Conservation (phyloP, 768 basidiomycete genomes). For the Fistulinella prunicolor region DNA sequence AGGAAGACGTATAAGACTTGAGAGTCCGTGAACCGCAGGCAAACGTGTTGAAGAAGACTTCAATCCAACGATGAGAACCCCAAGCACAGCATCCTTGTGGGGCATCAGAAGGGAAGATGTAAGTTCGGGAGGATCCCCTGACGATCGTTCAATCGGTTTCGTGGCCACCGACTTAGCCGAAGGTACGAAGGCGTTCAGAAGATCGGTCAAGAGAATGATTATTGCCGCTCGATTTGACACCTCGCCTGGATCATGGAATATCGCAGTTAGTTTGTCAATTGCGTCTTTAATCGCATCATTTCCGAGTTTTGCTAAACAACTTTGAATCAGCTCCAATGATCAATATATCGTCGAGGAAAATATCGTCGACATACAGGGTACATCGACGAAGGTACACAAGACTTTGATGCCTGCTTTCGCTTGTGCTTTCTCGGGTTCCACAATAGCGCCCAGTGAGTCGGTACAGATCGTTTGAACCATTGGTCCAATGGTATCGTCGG, state of each 20-base stretch:
- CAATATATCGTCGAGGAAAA: background rate
- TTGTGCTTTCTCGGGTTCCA: constrained; percentile 92
- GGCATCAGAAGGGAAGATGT: constrained; percentile 44
- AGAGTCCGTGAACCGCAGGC: constrained; percentile 64
- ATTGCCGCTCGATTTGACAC: constrained; percentile 62
- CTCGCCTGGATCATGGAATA: constrained; percentile 75
- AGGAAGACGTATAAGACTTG: constrained; percentile 61
- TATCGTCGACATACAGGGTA: constrained; percentile 60
- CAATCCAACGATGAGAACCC: constrained; percentile 57
- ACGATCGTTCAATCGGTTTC: constrained; percentile 6
- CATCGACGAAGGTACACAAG: constrained; percentile 71
- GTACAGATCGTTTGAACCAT: constrained; percentile 73
- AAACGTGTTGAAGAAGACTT: constrained; percentile 48
- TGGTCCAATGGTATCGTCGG: constrained; percentile 42
- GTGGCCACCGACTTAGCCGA: background rate
- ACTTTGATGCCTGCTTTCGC: constrained; percentile 86
- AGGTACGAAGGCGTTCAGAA: constrained; percentile 47
- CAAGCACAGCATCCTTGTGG: constrained; percentile 77
- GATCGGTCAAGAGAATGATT: constrained; percentile 62
- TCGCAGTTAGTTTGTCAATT: constrained; percentile 69
- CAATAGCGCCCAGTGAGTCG: constrained; percentile 76
- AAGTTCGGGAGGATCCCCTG: constrained; percentile 26
- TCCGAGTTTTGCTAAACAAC: constrained; percentile 58
- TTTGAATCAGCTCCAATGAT: constrained; percentile 4
- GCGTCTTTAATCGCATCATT: constrained; percentile 64